These are phyloP conservation scores for Malassezia psittaci DNA, from an alignment of 1,284 basidiomycete species.

Conservation along the genomic window DNA sequence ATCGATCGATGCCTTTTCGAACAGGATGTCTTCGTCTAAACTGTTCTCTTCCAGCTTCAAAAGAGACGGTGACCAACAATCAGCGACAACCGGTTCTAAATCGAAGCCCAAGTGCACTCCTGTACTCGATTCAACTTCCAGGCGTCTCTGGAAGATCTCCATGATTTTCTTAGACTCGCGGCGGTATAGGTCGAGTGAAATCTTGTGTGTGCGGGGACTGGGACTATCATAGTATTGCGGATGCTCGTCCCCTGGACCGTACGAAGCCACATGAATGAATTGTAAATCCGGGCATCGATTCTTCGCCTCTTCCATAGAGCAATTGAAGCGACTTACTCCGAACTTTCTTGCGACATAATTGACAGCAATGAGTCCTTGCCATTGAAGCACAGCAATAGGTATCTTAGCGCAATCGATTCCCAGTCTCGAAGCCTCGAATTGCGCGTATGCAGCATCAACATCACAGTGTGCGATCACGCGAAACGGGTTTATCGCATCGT, in stretches of 20 bases:
- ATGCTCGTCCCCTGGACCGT: constrained; percentile 71
- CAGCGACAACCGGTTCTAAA: constrained; percentile 29
- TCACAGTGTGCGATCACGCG: constrained; percentile 74
- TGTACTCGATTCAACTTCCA: constrained; percentile 61
- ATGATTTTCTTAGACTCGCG: constrained; percentile 81
- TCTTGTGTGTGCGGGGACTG: constrained; percentile 82
- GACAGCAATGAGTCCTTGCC: constrained; percentile 77
- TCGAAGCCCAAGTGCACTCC: constrained; percentile 53
- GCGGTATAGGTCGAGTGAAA: constrained; percentile 85
- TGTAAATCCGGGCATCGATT: constrained; percentile 73
- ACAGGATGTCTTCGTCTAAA: constrained; percentile 16
- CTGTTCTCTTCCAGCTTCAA: neutral
- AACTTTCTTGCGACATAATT: constrained; percentile 86
- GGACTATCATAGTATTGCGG: constrained; percentile 72
- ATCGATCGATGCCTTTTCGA: constrained; percentile 56
- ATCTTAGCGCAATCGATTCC: constrained; percentile 59
- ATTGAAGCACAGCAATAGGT: constrained; percentile 84
- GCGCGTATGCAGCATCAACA: constrained; percentile 48
- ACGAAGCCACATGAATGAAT: constrained; percentile 88
- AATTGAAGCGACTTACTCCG: constrained; percentile 63
- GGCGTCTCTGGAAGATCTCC: constrained; percentile 55
- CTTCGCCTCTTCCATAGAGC: constrained; percentile 53
- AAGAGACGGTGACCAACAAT: constrained; percentile 8
- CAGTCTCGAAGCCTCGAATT: constrained; percentile 76
- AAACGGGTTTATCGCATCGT: constrained; percentile 42